Base-by-base conservation (phyloP, 2,329 filamentous ascomycete genomes). In the Endothia cerciana region DNA sequence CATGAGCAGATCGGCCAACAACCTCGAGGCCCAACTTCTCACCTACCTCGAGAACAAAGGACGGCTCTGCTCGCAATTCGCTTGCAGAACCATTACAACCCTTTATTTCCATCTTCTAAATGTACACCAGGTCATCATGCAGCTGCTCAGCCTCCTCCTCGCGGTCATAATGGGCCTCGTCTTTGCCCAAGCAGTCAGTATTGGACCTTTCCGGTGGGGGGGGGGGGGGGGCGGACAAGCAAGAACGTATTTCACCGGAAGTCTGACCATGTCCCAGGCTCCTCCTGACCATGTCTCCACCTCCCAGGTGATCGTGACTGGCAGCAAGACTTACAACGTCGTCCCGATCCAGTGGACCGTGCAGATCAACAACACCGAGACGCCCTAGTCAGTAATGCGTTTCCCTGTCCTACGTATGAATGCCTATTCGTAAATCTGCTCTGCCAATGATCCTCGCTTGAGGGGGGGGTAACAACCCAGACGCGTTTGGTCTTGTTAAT, bases 321-420 rank as follows among this genome's bases (percentile, higher is more conserved):
- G 41, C n/a, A 41, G 58, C n/a, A 49, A 25, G 13, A 63, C 53
- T n/a, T 63, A 63, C n/a, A 28, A 38, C 17, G 38, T 58, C 22
- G 45, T 59, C 41, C 36, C 53, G 2, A 49, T 63, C 2, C 8
- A 63, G 15, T 63, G 53, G 53, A 13, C 30, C 41, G 22, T 63
- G 30, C 40, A 47, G 41, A 51, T 63, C 11, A 58, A 63, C 53
- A 40, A 58, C 30, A 63, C 53, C 7, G 62, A 25, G 38, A 47
- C 33, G 25, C 53, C 62, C 41, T 63, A 59, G 58, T 60, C 28
- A 49, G 58, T 60, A 19, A 19, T 36, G 8, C n/a, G 4, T 40
- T 4, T 6, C 2, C 11, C 36, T 17, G 36, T 7, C n/a, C 4
- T 25, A 8, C 30, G 8, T 10, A 10, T 36, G 33, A 36, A 5